Conservation (phyloP, 208 protist species). For the Acanthamoeba lugdunensis region DNA sequence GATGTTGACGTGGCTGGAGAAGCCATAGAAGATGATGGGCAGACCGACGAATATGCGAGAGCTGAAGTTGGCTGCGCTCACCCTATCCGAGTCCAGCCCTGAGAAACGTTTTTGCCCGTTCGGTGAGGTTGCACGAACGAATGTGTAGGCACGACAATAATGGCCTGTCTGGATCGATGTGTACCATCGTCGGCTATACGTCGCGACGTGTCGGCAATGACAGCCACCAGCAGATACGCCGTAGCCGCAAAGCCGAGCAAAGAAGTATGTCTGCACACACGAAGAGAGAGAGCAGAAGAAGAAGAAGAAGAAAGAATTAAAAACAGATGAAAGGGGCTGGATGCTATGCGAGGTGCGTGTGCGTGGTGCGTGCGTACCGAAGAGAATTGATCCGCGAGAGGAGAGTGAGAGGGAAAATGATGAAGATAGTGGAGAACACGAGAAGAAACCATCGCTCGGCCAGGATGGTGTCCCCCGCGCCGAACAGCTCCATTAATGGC, state of each 20-base stretch:
- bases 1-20: constrained; percentile 68
- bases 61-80: constrained; percentile 10
- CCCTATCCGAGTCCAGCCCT: constrained; percentile 9
- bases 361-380: not conserved
- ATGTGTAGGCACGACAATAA: not conserved
- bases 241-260: constrained; percentile 55
- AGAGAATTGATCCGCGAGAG: constrained; percentile 40
- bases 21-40: constrained; percentile 73
- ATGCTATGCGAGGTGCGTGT: not conserved
- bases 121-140: not conserved
- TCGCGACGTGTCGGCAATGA: constrained; percentile 31
- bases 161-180: not conserved
- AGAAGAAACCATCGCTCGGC: constrained; percentile 54
- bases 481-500: constrained; percentile 55
- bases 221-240: constrained; percentile 20
- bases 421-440: constrained; percentile 56
- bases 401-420: constrained; percentile 65
- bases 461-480: not conserved
- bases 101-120: not conserved
- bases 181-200: not conserved
- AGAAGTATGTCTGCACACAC: constrained; percentile 26
- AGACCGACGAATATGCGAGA: constrained; percentile 45
- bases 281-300: too few species aligned
- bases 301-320: not conserved
- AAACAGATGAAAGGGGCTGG: not conserved